phyloP scores from a whole-genome alignment of 2,329 filamentous ascomycete genomes.

The Ampelomyces quisqualis region DNA sequence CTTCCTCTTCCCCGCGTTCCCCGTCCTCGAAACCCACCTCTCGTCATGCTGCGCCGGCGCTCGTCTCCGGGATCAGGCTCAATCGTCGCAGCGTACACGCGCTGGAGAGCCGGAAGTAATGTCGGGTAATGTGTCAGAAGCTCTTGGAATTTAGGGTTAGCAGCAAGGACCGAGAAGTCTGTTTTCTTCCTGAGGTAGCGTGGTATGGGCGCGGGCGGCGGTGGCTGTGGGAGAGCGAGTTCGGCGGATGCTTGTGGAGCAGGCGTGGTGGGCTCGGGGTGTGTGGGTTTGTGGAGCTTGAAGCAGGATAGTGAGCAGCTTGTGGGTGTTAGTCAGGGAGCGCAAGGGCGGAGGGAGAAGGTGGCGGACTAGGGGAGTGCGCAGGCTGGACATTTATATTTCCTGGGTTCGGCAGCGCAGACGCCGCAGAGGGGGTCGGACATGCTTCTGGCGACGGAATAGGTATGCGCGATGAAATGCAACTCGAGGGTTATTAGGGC shows the following conservation, averaged over 20 bases:
- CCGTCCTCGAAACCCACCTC: conserved; percentile 19
- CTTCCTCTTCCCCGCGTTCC: conserved; percentile 19
- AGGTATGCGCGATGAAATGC: no score
- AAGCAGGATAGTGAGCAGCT: conserved; percentile 40
- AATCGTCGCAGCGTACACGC: conserved; percentile 38
- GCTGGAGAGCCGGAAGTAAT: conserved; percentile 30
- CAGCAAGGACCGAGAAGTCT: conserved; percentile 37
- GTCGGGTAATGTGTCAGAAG: conserved; percentile 31
- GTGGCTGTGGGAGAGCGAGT: conserved; percentile 25
- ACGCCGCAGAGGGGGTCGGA: conserved; percentile 43
- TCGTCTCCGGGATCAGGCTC: conserved; percentile 34
- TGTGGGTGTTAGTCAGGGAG: conserved; percentile 5
- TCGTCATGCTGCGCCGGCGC: conserved; percentile 13
- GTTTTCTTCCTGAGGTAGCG: conserved; percentile 34
- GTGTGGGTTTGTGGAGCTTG: conserved; percentile 34
- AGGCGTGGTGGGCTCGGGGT: conserved; percentile 8
- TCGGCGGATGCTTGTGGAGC: conserved; percentile 5
- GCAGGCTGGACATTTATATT: conserved; percentile 55
- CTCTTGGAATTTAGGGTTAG: conserved; percentile 27
- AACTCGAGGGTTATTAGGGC: neutral
- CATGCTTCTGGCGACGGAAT: no score
- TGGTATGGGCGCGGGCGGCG: conserved; percentile 30
- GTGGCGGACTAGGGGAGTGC: conserved; percentile 47
- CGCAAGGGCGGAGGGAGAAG: neutral
- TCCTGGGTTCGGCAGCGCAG: conserved; percentile 48